phyloP scores from a whole-genome alignment of 352 stramenopile species.

The Globisporangium yorkense region DNA sequence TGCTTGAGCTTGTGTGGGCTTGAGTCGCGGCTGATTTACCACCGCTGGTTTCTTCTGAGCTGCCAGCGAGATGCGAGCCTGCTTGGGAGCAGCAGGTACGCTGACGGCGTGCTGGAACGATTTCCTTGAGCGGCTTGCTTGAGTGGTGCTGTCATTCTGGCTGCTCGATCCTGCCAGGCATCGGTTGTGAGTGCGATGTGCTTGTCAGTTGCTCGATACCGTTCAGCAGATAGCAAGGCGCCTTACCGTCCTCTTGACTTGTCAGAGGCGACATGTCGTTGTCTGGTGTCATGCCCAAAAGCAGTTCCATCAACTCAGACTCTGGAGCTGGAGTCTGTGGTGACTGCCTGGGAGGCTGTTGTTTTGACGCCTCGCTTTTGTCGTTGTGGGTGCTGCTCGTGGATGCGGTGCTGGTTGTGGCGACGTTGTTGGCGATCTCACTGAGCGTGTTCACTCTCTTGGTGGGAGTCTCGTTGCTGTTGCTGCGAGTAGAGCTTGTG shows the following conservation, averaged over 20 bases:
- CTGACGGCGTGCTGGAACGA: neutral
- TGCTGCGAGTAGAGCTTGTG: neutral
- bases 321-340: neutral
- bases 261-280: slow-evolving; percentile 7
- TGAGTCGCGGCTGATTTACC: neutral
- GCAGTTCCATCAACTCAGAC: slow-evolving; percentile 1
- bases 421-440: neutral
- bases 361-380: neutral
- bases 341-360: neutral
- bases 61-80: neutral
- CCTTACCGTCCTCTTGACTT: slow-evolving; percentile 9
- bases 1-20: neutral
- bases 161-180: neutral
- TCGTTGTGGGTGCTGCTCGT: neutral
- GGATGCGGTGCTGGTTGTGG: neutral
- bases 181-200: neutral
- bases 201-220: too few relatives aligned
- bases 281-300: neutral
- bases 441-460: neutral
- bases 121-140: neutral
- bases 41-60: neutral
- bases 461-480: neutral
- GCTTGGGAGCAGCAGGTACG: neutral
- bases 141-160: neutral
- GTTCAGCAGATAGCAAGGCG: neutral